Evolutionary conservation across 805 yeast species (phyloP).

Genomic region (Geotrichum ghanense): DNA sequence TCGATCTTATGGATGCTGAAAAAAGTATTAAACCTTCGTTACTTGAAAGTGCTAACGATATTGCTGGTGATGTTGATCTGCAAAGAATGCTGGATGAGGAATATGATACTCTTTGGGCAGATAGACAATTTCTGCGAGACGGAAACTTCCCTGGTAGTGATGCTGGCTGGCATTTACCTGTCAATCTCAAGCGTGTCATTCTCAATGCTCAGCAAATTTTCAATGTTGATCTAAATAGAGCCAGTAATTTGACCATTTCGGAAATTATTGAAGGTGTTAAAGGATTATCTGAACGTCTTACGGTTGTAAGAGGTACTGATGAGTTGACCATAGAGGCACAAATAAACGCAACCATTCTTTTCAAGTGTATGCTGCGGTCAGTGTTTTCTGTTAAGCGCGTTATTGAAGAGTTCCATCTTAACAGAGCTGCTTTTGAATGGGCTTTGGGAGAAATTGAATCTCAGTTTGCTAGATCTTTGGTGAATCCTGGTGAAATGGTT

Average conservation of each 20-base stretch:
- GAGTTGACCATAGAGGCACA: conserved; percentile 73
- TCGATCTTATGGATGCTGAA: conserved; percentile 67
- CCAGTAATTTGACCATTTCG: conserved; percentile 77
- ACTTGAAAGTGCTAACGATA: conserved; percentile 82
- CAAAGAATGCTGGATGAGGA: conserved; percentile 79
- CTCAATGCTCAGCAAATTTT: conserved; percentile 97
- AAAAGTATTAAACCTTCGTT: conserved; percentile 56
- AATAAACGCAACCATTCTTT: conserved; percentile 77
- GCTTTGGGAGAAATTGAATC: conserved; percentile 88
- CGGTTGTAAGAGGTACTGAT: conserved; percentile 76
- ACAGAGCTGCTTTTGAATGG: conserved; percentile 87
- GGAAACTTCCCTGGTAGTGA: conserved; percentile 88
- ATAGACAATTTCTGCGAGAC: conserved; percentile 69
- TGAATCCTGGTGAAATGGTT: conserved; percentile 95
- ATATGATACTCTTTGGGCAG: conserved; percentile 62
- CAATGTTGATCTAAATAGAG: conserved; percentile 81
- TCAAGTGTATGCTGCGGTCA: conserved; percentile 88
- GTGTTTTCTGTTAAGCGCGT: conserved; percentile 86
- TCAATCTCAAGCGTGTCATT: conserved; percentile 87
- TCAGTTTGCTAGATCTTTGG: conserved; percentile 83
- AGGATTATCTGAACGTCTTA: conserved; percentile 51
- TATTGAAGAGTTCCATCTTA: conserved; percentile 79
- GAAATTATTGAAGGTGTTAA: conserved; percentile 69
- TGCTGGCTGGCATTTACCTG: conserved; percentile 95
- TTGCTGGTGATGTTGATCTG: conserved; percentile 75